Conservation (phyloP, 441 rosid species). For the Francoa sonchifolia region DNA sequence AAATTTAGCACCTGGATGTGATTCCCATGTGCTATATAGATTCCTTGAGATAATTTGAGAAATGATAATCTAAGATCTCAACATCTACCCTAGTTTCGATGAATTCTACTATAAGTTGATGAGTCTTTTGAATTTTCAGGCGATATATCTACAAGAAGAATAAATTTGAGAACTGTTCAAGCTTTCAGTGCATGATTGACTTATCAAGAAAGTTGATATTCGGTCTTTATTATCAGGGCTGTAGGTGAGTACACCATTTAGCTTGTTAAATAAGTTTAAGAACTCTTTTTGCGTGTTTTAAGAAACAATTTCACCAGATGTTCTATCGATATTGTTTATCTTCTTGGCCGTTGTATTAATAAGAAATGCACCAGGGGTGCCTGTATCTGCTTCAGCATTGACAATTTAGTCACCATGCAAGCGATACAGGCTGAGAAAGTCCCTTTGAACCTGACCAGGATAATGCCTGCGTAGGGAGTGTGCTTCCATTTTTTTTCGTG, state of each 20-base stretch:
- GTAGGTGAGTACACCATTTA: constrained; percentile 1
- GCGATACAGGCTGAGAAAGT: constrained; percentile 93
- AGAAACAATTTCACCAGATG: constrained; percentile 8
- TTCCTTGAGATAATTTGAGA: too few species aligned
- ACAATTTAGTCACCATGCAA: constrained; percentile 20
- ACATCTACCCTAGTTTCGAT: too few species aligned
- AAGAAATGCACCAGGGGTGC: constrained; percentile 94
- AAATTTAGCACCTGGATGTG: too few species aligned
- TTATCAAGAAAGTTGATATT: not conserved
- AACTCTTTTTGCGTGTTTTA: too few species aligned
- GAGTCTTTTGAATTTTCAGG: too few species aligned
- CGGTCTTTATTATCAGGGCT: not conserved
- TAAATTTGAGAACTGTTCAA: too few species aligned
- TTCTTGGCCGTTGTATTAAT: constrained; percentile 30
- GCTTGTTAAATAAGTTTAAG: constrained; percentile 1
- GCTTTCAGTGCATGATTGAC: not conserved
- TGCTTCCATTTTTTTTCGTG: constrained; percentile 36
- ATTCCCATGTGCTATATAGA: too few species aligned
- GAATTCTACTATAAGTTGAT: too few species aligned
- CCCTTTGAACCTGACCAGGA: constrained; percentile 99
- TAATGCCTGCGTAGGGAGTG: constrained; percentile 99
- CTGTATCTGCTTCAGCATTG: constrained; percentile 41
- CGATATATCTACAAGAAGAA: too few species aligned
- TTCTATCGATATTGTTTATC: not conserved
- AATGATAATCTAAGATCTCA: too few species aligned